Evolutionary conservation across 1,284 basidiomycete species (phyloP).

Genomic region (Paramarasmius palmivorus): DNA sequence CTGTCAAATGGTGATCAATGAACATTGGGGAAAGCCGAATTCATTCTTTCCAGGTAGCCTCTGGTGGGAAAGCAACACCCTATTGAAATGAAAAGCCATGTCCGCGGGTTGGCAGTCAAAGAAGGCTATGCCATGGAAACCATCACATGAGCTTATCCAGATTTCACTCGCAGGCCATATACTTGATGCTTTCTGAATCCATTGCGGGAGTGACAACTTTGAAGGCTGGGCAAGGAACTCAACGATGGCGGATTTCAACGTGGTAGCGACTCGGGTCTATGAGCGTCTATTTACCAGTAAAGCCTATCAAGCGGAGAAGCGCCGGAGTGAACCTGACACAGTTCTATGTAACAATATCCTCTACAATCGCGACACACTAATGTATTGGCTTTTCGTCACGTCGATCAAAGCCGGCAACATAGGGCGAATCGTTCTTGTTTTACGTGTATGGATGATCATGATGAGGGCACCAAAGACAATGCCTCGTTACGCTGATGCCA

Average conservation of each 20-base stretch:
- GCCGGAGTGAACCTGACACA: conserved; percentile 3
- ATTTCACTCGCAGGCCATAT: conserved; percentile 17
- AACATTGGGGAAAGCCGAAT: not conserved
- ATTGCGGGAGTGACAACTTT: too few species aligned
- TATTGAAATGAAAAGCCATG: conserved; percentile 7
- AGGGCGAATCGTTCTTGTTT: conserved; percentile 25
- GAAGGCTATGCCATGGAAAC: conserved; percentile 15
- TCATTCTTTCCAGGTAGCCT: not conserved
- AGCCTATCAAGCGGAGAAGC: conserved; percentile 6
- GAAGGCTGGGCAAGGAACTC: too few species aligned
- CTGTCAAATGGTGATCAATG: conserved; percentile 10
- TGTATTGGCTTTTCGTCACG: conserved; percentile 20
- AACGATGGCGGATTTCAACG: conserved; percentile 9
- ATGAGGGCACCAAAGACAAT: too few species aligned
- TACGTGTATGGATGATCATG: conserved; percentile 25
- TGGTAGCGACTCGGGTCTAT: conserved; percentile 8
- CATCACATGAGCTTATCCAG: conserved; percentile 14
- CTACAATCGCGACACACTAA: conserved; percentile 26
- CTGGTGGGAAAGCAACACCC: conserved; percentile 7
- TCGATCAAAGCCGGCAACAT: conserved; percentile 31
- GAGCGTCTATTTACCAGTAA: conserved; percentile 12
- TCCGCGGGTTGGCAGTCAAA: conserved; percentile 11
- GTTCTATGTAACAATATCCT: conserved; percentile 14
- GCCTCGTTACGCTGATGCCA: conserved; percentile 25
- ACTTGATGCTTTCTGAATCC: conserved; percentile 15